Conservation (phyloP, 2,329 filamentous ascomycete genomes). For the Didymosphaeria variabile region DNA sequence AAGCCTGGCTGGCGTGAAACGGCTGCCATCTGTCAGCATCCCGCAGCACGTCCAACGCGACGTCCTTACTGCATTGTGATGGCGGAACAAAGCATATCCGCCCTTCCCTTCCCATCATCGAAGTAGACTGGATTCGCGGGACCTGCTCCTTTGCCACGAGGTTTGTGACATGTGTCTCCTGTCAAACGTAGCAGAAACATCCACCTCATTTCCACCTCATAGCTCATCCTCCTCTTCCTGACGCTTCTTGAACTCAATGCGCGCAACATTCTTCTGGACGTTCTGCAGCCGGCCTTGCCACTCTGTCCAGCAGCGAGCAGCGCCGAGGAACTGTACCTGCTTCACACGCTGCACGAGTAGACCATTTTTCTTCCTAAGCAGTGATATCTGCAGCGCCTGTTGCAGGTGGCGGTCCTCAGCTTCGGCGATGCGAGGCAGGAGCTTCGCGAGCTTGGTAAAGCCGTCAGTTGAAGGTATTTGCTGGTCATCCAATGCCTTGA, state of each 20-base stretch:
- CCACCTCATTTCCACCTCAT: conserved; percentile 2
- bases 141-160: neutral
- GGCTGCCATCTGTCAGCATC: conserved; percentile 8
- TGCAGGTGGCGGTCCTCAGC: conserved; percentile 68
- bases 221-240: conserved; percentile 55
- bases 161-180: neutral
- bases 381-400: conserved; percentile 69
- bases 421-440: conserved; percentile 70
- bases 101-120: neutral
- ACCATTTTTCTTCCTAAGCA: conserved; percentile 71
- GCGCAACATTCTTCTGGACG: conserved; percentile 71
- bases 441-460: conserved; percentile 63
- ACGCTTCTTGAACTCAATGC: conserved; percentile 67
- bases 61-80: conserved; percentile 5
- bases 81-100: neutral
- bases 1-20: neutral
- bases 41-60: conserved; percentile 4
- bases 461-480: conserved; percentile 53
- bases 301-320: conserved; percentile 74
- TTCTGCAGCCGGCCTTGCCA: conserved; percentile 73
- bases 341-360: conserved; percentile 69
- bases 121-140: neutral
- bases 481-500: conserved; percentile 56
- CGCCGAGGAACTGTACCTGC: conserved; percentile 73
- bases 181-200: neutral